Percentiles rank a stretch among this genome's conserved stretches.
Conservation (phyloP, 1,139 yeast species). For the Saccharomyces pastorianus region DNA sequence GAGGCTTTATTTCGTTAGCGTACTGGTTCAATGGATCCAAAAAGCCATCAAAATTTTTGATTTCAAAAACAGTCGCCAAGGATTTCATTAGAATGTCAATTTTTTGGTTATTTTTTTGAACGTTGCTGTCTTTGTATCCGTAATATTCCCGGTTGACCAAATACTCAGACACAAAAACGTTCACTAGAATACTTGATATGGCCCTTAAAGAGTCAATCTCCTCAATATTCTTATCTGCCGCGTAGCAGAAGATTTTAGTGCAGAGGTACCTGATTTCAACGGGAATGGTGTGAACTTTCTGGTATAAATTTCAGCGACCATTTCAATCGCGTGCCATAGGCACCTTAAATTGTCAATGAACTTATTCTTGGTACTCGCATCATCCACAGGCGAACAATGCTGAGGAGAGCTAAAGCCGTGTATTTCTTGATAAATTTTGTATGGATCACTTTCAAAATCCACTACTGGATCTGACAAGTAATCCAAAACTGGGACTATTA, state of each 20-base stretch:
- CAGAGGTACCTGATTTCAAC: conserved; percentile 49
- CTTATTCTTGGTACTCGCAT: conserved; percentile 55
- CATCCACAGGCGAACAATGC: conserved; percentile 70
- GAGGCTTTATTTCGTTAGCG: conserved; percentile 24
- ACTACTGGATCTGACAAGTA: conserved; percentile 42
- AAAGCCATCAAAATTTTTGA: conserved; percentile 24
- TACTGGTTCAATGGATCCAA: conserved; percentile 30
- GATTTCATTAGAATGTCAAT: conserved; percentile 16
- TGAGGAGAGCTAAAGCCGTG: conserved; percentile 38
- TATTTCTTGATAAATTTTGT: conserved; percentile 44
- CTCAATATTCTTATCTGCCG: conserved; percentile 35
- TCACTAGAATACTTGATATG: conserved; percentile 65
- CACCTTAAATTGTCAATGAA: conserved; percentile 70
- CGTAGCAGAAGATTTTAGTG: conserved; percentile 41
- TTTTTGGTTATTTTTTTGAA: conserved; percentile 11
- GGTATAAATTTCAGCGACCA: conserved; percentile 44
- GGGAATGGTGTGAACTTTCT: conserved; percentile 47
- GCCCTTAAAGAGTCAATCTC: conserved; percentile 40
- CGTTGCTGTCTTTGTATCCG: conserved; percentile 8
- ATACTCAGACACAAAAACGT: conserved; percentile 53
- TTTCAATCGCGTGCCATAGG: conserved; percentile 63
- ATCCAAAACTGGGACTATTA: conserved; percentile 48
- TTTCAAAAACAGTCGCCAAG: conserved; percentile 23
- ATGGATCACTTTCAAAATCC: conserved; percentile 78
- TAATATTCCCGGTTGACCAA: conserved; percentile 32